Base-by-base conservation (phyloP, 2,329 filamentous ascomycete genomes). In the Fusarium scirpi region DNA sequence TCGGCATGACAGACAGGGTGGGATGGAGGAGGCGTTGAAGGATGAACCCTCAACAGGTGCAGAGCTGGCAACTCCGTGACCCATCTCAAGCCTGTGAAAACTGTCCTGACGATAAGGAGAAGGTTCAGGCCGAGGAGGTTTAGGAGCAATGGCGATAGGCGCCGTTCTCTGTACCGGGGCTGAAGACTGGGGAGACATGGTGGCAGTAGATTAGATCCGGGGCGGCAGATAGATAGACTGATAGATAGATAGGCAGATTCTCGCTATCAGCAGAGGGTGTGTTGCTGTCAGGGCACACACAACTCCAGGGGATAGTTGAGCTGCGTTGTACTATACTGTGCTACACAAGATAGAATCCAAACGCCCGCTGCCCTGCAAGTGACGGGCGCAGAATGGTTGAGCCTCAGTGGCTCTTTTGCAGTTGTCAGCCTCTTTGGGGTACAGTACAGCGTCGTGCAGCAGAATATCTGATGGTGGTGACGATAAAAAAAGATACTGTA, bases 1-100 rank as follows among this genome's bases (percentile, higher is more conserved):
- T 69, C 90, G 86, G 80, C 93, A 96, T 64, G 91, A 89, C 82
- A 94, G 91, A 80, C 92, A 94, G 41, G 90, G 87, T 59, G 86
- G 82, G 62, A 81, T 75, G 63, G 83, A 82, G 55, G 83, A 81
- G 63, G 80, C 77, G 67, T 79, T 76, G 61, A 78, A 78, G 74
- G 77, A 77, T 81, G 78, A 79, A 25, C 84, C 85, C 59, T 87
- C 87, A 45, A 84, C 82, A 20, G 86, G 87, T 34, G 72, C 74
- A 53, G 72, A 76, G 71, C 85, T 84, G 69, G 85, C 81, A 73
- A 84, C 84, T 76, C 82, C 81, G 57, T 84, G 82, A 66, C 82
- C 84, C 60, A 84, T 80, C 70, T 88, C 85, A 71, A 85, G 80
- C 73, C 82, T 82, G 75, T 82, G 81, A 57, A 78, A 76, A 77